Percentiles rank a stretch among this genome's conserved stretches.
phyloP scores from a whole-genome alignment of 164 flowering plant genomes.

The Macadamia integrifolia region DNA sequence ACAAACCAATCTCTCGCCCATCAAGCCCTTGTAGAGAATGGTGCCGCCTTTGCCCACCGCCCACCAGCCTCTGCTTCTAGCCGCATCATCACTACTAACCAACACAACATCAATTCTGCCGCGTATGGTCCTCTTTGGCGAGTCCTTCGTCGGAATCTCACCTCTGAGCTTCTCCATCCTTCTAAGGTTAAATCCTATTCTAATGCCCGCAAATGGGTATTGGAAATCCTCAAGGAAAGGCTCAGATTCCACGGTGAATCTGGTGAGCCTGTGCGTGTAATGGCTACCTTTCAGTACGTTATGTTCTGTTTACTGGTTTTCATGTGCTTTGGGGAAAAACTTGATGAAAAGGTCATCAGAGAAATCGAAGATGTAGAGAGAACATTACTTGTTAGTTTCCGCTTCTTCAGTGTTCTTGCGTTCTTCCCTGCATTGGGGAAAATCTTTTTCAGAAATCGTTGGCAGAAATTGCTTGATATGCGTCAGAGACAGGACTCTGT shows the following conservation, averaged over 20 bases:
- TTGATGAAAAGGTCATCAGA: background rate
- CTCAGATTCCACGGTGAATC: background rate
- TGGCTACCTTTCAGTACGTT: background rate
- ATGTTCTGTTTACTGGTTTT: background rate
- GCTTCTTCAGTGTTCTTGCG: background rate
- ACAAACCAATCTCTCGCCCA: too few relatives aligned
- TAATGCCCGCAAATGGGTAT: background rate
- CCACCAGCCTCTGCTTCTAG: too few relatives aligned
- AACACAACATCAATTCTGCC: too few relatives aligned
- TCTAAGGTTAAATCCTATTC: background rate
- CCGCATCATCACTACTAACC: too few relatives aligned
- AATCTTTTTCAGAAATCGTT: background rate
- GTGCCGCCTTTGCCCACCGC: too few relatives aligned
- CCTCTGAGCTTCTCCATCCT: too few relatives aligned
- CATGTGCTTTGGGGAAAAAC: background rate
- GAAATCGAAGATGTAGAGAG: background rate
- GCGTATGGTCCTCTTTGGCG: too few relatives aligned
- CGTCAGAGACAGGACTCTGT: background rate
- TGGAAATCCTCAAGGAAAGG: background rate
- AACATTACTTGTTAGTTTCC: background rate
- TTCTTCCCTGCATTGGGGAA: background rate
- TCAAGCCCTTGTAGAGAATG: too few relatives aligned
- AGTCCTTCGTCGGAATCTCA: too few relatives aligned
- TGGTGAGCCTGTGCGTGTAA: background rate
- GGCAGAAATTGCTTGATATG: background rate